Evolutionary conservation across 176 grass and related monocot species (phyloP).

Genomic region (Canna indica): DNA sequence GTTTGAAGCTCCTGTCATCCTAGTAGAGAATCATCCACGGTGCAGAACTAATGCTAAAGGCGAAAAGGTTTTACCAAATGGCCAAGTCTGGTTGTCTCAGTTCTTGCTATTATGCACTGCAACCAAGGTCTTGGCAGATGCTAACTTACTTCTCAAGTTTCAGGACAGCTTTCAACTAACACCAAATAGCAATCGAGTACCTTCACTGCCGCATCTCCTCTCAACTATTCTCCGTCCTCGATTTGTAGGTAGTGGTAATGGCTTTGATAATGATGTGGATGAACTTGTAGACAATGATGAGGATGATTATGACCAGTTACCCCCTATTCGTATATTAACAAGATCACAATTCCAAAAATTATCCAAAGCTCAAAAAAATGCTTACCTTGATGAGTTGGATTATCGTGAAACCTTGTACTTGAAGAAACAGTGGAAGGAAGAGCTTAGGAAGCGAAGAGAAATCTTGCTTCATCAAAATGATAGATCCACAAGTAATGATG

Average conservation of each 20-base stretch:
- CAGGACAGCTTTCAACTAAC: conserved; percentile 70
- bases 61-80: conserved; percentile 67
- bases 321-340: conserved; percentile 74
- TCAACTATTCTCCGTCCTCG: conserved; percentile 63
- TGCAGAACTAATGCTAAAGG: conserved; percentile 59
- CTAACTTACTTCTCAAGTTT: conserved; percentile 81
- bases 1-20: conserved; percentile 59
- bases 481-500: conserved; percentile 19
- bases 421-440: conserved; percentile 80
- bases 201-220: conserved; percentile 90
- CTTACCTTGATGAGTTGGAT: conserved; percentile 91
- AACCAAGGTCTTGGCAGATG: conserved; percentile 70
- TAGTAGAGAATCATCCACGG: conserved; percentile 65
- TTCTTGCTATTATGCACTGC: conserved; percentile 67
- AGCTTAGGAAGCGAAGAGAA: conserved; percentile 50
- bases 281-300: conserved; percentile 54
- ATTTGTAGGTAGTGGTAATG: conserved; percentile 29
- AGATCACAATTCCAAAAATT: conserved; percentile 61
- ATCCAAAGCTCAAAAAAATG: conserved; percentile 62
- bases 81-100: conserved; percentile 50
- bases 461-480: conserved; percentile 28
- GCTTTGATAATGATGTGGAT: conserved; percentile 25
- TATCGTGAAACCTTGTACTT: conserved; percentile 88
- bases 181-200: conserved; percentile 45
- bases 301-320: conserved; percentile 88